Conservation (phyloP, 306 rosid species). For the Sicyos baderoa region DNA sequence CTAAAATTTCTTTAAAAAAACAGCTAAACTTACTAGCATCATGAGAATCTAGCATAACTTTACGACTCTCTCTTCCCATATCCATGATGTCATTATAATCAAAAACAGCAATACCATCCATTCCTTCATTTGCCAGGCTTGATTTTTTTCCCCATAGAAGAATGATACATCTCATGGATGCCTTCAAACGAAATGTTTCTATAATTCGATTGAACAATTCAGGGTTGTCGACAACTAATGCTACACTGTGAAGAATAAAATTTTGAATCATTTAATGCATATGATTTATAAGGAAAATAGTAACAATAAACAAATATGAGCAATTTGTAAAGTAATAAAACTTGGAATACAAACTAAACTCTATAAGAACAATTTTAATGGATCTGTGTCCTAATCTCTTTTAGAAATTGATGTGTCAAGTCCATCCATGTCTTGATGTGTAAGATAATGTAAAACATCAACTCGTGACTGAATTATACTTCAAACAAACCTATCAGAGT, state of each 20-base stretch:
- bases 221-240: conserved; percentile 73
- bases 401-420: background rate
- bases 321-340: conserved; percentile 2
- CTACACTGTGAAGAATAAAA: conserved; percentile 48
- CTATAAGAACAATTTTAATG: background rate
- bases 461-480: background rate
- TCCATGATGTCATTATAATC: conserved; percentile 51
- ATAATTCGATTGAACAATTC: conserved; percentile 66
- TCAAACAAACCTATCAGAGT: conserved; percentile 70
- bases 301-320: background rate
- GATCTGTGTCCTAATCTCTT: background rate
- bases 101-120: conserved; percentile 42
- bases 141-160: conserved; percentile 96
- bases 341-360: background rate
- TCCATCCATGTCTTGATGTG: background rate
- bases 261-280: background rate
- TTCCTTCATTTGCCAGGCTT: conserved; percentile 32
- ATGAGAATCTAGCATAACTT: conserved; percentile 32
- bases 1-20: conserved; percentile 17
- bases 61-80: conserved; percentile 58
- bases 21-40: conserved; percentile 47
- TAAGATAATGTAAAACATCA: background rate
- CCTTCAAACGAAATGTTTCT: conserved; percentile 44
- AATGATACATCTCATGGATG: conserved; percentile 53
- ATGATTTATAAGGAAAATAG: too few relatives aligned